Base-by-base conservation (phyloP, 208 protist genomes). In the Acanthamoeba polyphaga region DNA sequence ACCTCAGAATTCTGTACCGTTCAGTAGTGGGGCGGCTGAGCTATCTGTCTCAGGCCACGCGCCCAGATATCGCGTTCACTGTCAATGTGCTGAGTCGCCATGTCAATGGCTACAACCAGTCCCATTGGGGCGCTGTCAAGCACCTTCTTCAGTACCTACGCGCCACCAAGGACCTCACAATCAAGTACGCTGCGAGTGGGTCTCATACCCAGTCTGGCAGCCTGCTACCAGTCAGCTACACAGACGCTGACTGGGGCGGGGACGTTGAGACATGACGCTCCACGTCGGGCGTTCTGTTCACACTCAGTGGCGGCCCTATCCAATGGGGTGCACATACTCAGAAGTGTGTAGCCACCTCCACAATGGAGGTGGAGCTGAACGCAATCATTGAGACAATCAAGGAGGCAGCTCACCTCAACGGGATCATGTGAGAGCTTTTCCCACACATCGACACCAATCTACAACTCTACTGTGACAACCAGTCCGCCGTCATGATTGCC, bases 291-390 rank as follows among this genome's bases (percentile, higher is more conserved):
- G 0, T 60, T 6, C 2, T 82, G 2, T 94, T 94, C 32, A 22
- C 22, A 9, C 51, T 82, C 10, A 15, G 19, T 43, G 90, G 90
- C 4, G 66, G 68, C 49, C 90, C 68, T 0, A 94, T 94, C n/a
- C 24, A 9, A 7, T 94, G 89, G 89, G 27, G 7, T 4, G 72
- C 89, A 5, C 19, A 49, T 12, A 62, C 60, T 38, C 89, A 94
- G 89, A 80, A 76, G 19, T 58, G 32, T 38, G 66, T 94, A 4
- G 60, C 89, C n/a, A 22, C 49, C 4, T 94, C 90, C n/a, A 64
- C 68, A 17, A 94, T 66, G 12, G 66, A 94, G 62, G 90, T 66
- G 1, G 66, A 94, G 34, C 38, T 70, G 13, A 94, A 70, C n/a
- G 27, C 43, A 0, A 10, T 94, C 15, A 8, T 66, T 1, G 66